Evolutionary conservation across 2,329 filamentous ascomycete species (phyloP).

Genomic region (Coccinonectria pachysandricola): DNA sequence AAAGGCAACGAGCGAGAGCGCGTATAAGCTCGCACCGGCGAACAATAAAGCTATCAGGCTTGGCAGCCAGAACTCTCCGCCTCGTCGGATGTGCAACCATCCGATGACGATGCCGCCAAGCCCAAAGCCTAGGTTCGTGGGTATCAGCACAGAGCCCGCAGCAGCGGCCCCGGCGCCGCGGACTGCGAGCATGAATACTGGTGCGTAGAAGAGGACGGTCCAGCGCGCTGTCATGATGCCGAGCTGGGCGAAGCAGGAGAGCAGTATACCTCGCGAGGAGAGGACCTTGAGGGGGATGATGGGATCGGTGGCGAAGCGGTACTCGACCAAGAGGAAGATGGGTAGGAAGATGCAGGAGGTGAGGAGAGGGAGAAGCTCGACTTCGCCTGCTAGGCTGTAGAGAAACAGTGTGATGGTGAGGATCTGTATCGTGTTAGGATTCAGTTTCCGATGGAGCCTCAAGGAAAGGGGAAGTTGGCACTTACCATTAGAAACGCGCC

Average conservation of each 20-base stretch:
- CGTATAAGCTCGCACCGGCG: slow-evolving; percentile 50
- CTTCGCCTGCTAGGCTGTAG: slow-evolving; percentile 54
- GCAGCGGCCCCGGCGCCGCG: slow-evolving; percentile 57
- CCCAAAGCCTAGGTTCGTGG: slow-evolving; percentile 73
- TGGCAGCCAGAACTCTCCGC: slow-evolving; percentile 62
- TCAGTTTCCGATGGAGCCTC: slow-evolving; percentile 2
- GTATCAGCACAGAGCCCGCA: slow-evolving; percentile 67
- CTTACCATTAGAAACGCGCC: slow-evolving; percentile 58
- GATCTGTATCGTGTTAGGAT: slow-evolving; percentile 31
- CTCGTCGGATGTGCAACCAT: slow-evolving; percentile 62
- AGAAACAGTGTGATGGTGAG: slow-evolving; percentile 61
- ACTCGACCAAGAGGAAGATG: slow-evolving; percentile 53
- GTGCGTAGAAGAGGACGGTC: slow-evolving; percentile 71
- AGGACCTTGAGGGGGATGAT: slow-evolving; percentile 66
- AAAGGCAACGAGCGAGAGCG: slow-evolving; percentile 45
- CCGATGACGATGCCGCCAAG: slow-evolving; percentile 64
- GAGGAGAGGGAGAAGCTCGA: slow-evolving; percentile 49
- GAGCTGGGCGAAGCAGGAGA: slow-evolving; percentile 65
- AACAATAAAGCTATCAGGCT: slow-evolving; percentile 48
- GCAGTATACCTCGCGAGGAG: slow-evolving; percentile 56
- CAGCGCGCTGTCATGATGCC: slow-evolving; percentile 75
- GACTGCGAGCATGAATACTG: slow-evolving; percentile 69
- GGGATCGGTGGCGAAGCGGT: slow-evolving; percentile 53
- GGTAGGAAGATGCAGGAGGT: slow-evolving; percentile 42
- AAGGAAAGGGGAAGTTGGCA: neutral